These are phyloP conservation scores for Astraeus odoratus DNA, from an alignment of 768 basidiomycete species.

Conservation along the genomic window DNA sequence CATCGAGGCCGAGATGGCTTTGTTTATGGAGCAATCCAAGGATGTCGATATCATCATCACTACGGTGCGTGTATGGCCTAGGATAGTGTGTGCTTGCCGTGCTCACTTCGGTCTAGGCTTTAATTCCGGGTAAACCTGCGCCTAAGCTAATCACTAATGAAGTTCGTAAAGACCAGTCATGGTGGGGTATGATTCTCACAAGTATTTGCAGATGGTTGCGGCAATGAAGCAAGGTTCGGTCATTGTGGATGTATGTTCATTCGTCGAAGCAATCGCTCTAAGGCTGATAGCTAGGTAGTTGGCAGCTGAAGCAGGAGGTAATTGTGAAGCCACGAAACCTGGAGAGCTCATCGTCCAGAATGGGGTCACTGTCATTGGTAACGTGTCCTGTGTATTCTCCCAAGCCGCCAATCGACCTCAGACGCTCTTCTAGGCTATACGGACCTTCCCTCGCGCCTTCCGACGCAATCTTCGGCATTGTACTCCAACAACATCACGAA, in stretches of 20 bases:
- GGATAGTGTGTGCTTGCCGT: not conserved
- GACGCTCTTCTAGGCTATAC: slow-evolving; percentile 51
- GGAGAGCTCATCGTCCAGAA: slow-evolving; percentile 62
- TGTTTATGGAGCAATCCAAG: slow-evolving; percentile 83
- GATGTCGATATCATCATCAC: slow-evolving; percentile 89
- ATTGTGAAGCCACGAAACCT: slow-evolving; percentile 76
- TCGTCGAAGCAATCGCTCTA: not conserved
- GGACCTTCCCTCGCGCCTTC: slow-evolving; percentile 81
- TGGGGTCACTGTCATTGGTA: slow-evolving; percentile 82
- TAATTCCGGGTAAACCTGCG: slow-evolving; percentile 82
- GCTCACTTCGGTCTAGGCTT: slow-evolving; percentile 40
- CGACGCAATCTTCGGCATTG: slow-evolving; percentile 82
- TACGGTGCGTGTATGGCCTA: slow-evolving; percentile 40
- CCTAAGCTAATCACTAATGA: slow-evolving; percentile 79
- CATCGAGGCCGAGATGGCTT: slow-evolving; percentile 80
- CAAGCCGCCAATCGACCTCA: slow-evolving; percentile 3
- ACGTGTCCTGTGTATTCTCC: slow-evolving; percentile 4
- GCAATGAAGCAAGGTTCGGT: slow-evolving; percentile 93
- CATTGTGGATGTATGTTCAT: slow-evolving; percentile 56
- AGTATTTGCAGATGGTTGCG: slow-evolving; percentile 52
- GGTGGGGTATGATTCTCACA: slow-evolving; percentile 5
- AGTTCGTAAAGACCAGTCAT: slow-evolving; percentile 15
- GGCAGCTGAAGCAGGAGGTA: slow-evolving; percentile 86
- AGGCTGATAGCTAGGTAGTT: slow-evolving; percentile 19
- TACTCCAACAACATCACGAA: slow-evolving; percentile 92